Evolutionary conservation across 352 stramenopile genomes (phyloP).

Genomic region (Elongisporangium undulatum): DNA sequence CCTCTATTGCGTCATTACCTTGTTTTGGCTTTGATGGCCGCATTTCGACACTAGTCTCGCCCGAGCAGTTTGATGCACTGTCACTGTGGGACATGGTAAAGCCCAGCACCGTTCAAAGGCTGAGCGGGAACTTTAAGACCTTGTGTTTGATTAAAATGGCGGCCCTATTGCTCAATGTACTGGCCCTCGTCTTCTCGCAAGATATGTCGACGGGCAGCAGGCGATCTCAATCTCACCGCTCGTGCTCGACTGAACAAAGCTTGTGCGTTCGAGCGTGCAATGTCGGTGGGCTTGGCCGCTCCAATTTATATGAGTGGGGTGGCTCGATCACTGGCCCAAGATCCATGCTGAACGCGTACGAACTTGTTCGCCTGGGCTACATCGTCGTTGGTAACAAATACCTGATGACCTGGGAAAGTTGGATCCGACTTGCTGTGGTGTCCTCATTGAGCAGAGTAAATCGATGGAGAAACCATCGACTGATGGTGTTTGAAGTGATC

Average conservation of each 20-base stretch:
- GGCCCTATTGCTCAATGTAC: conserved; percentile 26
- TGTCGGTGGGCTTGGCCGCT: conserved; percentile 16
- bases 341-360: conserved; percentile 1
- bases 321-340: neutral
- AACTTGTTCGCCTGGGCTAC: conserved; percentile 12
- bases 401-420: conserved; percentile 1
- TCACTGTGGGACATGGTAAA: conserved; percentile 28
- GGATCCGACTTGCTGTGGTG: neutral
- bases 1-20: conserved; percentile 7
- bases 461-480: neutral
- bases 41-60: conserved; percentile 19
- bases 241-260: conserved; percentile 9
- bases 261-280: conserved; percentile 21
- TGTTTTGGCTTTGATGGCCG: conserved; percentile 13
- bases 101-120: conserved; percentile 12
- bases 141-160: conserved; percentile 33
- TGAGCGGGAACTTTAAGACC: conserved; percentile 26
- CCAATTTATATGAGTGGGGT: neutral
- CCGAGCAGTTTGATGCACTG: conserved; percentile 21
- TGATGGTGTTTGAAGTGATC: neutral
- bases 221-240: conserved; percentile 4
- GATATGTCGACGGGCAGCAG: neutral
- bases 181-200: conserved; percentile 23
- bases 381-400: conserved; percentile 5
- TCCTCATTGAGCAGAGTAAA: neutral